These are phyloP conservation scores for Vicia villosa DNA, from an alignment of 306 rosid genomes.

Conservation along the genomic window DNA sequence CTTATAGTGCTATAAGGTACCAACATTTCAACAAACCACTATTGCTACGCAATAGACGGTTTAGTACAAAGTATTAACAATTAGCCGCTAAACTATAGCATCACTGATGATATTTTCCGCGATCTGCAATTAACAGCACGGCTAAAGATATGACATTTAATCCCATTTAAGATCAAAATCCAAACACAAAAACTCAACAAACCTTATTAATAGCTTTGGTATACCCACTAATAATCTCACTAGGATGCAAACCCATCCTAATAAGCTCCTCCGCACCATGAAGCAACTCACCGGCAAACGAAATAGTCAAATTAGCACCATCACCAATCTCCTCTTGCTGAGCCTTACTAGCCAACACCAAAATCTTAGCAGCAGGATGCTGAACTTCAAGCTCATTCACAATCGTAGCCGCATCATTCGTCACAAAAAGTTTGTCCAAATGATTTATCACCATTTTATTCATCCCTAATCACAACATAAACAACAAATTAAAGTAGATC, in stretches of 20 bases:
- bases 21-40: not conserved
- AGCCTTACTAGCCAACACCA: slow-evolving; percentile 91
- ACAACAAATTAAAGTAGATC: not conserved
- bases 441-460: slow-evolving; percentile 99
- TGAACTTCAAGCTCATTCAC: slow-evolving; percentile 95
- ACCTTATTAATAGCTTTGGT: slow-evolving; percentile 84
- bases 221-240: slow-evolving; percentile 95
- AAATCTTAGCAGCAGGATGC: slow-evolving; percentile 95
- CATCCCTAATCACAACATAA: slow-evolving; percentile 55
- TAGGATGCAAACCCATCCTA: slow-evolving; percentile 95
- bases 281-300: slow-evolving; percentile 95
- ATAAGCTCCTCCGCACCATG: slow-evolving; percentile 90
- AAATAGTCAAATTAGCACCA: slow-evolving; percentile 89
- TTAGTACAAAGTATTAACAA: not conserved
- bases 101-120: not conserved
- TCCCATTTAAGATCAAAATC: not conserved
- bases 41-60: not conserved
- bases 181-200: slow-evolving; percentile 8
- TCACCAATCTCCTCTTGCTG: slow-evolving; percentile 97
- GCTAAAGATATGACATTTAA: not conserved
- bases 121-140: not conserved
- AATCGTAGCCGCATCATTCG: slow-evolving; percentile 87
- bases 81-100: not conserved
- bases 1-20: not conserved
- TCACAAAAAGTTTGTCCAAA: slow-evolving; percentile 89